Conservation (phyloP, 2,329 filamentous ascomycete genomes). For the Aspergillus japonicus region DNA sequence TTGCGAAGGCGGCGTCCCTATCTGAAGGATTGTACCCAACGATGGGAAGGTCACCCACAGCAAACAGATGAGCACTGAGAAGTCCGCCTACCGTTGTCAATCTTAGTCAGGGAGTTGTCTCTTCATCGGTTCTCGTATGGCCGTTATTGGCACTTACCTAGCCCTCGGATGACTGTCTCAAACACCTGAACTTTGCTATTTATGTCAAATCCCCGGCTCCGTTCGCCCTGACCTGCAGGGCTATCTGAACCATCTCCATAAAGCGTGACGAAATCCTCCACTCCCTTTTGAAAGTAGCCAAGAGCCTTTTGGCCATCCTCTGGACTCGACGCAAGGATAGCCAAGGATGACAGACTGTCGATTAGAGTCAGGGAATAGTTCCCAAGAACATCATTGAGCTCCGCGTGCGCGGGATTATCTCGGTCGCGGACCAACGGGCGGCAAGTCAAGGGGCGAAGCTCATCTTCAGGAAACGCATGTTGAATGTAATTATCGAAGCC, state of each 20-base stretch:
- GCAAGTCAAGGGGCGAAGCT: conserved; percentile 85
- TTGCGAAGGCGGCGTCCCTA: conserved; percentile 39
- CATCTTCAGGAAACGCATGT: conserved; percentile 93
- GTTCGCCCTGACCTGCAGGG: conserved; percentile 65
- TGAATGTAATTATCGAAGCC: conserved; percentile 94
- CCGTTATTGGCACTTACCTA: conserved; percentile 31
- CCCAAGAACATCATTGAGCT: conserved; percentile 90
- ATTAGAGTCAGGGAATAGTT: conserved; percentile 97
- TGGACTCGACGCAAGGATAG: conserved; percentile 73
- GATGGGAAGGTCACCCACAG: conserved; percentile 85
- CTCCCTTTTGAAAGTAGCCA: conserved; percentile 74
- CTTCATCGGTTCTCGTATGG: not conserved
- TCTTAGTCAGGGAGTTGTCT: conserved; percentile 6
- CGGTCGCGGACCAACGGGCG: conserved; percentile 79
- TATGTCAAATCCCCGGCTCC: conserved; percentile 81
- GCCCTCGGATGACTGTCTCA: conserved; percentile 91
- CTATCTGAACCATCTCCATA: conserved; percentile 82
- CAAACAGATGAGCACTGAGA: conserved; percentile 90
- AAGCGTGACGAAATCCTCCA: conserved; percentile 71
- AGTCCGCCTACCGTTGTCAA: conserved; percentile 62
- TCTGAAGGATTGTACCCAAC: conserved; percentile 64
- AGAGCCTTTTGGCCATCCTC: conserved; percentile 62
- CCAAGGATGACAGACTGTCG: conserved; percentile 90
- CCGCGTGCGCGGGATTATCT: conserved; percentile 74
- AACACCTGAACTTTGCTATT: conserved; percentile 99